These are phyloP conservation scores for Coprinopsis sp. DNA, from an alignment of 768 basidiomycete genomes.

Conservation along the genomic window DNA sequence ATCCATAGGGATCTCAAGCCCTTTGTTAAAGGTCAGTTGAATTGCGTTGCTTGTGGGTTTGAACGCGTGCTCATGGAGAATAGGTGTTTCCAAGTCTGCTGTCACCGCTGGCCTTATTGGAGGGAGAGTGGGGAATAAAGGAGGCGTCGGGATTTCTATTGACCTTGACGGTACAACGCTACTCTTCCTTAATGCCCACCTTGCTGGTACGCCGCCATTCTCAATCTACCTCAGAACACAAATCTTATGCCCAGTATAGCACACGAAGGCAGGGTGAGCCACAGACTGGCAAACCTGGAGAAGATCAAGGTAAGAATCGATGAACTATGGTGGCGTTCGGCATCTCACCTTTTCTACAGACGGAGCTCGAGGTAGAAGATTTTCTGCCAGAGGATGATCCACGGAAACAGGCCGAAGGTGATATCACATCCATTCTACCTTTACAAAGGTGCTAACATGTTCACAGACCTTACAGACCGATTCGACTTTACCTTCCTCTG, in stretches of 20 bases:
- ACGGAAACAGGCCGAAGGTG: conserved; percentile 68
- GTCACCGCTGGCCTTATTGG: conserved; percentile 90
- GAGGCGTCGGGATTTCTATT: conserved; percentile 86
- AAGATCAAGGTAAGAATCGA: conserved; percentile 75
- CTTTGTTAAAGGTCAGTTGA: conserved; percentile 52
- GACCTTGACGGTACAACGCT: conserved; percentile 79
- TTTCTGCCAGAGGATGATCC: conserved; percentile 66
- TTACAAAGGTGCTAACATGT: neutral
- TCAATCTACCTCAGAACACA: too few species aligned
- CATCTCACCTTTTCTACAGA: conserved; percentile 31
- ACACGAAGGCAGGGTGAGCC: conserved; percentile 68
- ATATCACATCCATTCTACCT: conserved; percentile 2
- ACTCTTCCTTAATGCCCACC: conserved; percentile 87
- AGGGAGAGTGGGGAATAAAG: conserved; percentile 89
- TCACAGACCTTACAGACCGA: conserved; percentile 72
- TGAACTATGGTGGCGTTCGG: neutral
- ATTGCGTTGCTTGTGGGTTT: neutral
- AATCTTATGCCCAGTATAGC: too few species aligned
- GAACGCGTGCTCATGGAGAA: conserved; percentile 8
- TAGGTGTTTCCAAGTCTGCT: conserved; percentile 72
- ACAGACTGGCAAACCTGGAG: conserved; percentile 78
- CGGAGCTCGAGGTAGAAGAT: conserved; percentile 73
- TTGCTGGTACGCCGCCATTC: conserved; percentile 73
- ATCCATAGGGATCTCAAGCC: conserved; percentile 66
- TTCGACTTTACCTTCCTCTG: conserved; percentile 88